Conservation (phyloP, 140 eudicot species). For the Ambrosia hybrid region DNA sequence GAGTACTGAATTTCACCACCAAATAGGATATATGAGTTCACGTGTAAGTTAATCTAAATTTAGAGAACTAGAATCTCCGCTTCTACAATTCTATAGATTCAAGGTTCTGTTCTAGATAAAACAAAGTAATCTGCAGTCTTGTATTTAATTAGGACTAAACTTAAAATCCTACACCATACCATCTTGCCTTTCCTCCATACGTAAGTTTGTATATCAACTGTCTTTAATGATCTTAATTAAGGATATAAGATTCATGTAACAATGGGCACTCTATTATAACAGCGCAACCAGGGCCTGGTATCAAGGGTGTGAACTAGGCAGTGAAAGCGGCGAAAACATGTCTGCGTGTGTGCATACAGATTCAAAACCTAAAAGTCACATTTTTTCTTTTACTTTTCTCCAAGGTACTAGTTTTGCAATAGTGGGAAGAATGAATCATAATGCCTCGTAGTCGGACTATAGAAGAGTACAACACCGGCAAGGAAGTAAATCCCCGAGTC, state of each 20-base stretch:
- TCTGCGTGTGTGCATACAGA: constrained; percentile 14
- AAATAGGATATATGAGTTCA: constrained; percentile 10
- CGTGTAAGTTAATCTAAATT: constrained; percentile 3
- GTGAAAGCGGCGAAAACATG: not conserved
- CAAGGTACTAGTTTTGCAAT: not conserved
- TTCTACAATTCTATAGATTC: not conserved
- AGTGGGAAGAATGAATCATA: not conserved
- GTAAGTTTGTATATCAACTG: constrained; percentile 1
- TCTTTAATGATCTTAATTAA: constrained; percentile 5
- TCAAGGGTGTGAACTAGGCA: constrained; percentile 1
- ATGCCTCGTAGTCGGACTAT: constrained; percentile 1
- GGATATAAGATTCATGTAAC: not conserved
- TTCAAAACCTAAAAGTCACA: constrained; percentile 6
- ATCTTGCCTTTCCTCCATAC: not conserved
- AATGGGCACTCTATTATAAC: not conserved
- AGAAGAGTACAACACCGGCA: not conserved
- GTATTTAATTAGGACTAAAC: not conserved
- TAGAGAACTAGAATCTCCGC: constrained; percentile 4
- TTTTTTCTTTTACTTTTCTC: constrained; percentile 19
- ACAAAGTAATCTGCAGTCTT: not conserved
- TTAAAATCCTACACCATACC: constrained; percentile 13
- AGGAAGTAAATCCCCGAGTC: constrained; percentile 13
- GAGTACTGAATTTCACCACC: constrained; percentile 10
- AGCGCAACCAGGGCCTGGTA: not conserved
- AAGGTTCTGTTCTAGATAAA: not conserved